Evolutionary conservation across 2,329 filamentous ascomycete species (phyloP), one percentile per base, ranked within the genome.

Genomic region (Colletotrichum cordylinicola): DNA sequence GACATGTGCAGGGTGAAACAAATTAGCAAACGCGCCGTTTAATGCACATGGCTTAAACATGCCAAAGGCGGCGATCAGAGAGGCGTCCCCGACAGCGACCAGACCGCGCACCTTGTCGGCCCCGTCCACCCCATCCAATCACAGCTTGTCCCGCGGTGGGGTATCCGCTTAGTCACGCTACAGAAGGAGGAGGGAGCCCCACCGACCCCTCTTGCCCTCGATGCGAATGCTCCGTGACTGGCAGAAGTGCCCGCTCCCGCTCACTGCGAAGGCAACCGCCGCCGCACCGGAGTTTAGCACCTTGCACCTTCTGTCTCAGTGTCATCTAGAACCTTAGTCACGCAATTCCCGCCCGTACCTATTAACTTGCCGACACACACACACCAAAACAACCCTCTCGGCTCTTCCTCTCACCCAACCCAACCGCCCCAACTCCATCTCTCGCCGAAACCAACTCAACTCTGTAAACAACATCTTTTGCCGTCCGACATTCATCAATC

Each of bases 241-340:
- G 27, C 64, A 72, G 33, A 16, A 29, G 43, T 21, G 16, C 16
- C 24, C 16, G 27, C 29, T n/a, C 31, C 16, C 27, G 29, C 29
- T 8, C 29, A 31, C 29, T 31, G 29, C 8, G 33, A 31, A 18
- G 58, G 29, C 16, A 61, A 35, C 58, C 58, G 58, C 58, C 58
- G 58, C 58, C 29, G n/a, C 15, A 55, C 31, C 67, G 37, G 48
- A 70, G 33, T 69, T 70, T 48, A 70, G 27, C 71, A 67, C 52
- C 71, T 15, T 31, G 56, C 21, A 24, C 35, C 43, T 16, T 16
- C 58, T 67, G 56, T 58, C 73, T 67, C 69, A 43, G 62, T 72
- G 56, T 64, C 69, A 72, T 72, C 33, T 60, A 12, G 48, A 75
- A 58, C 62, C 39, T 75, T 72, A 76, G 74, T 76, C 74, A 75